Evolutionary conservation across 2,329 filamentous ascomycete species (phyloP).

Genomic region (Calonectria henricotiae): DNA sequence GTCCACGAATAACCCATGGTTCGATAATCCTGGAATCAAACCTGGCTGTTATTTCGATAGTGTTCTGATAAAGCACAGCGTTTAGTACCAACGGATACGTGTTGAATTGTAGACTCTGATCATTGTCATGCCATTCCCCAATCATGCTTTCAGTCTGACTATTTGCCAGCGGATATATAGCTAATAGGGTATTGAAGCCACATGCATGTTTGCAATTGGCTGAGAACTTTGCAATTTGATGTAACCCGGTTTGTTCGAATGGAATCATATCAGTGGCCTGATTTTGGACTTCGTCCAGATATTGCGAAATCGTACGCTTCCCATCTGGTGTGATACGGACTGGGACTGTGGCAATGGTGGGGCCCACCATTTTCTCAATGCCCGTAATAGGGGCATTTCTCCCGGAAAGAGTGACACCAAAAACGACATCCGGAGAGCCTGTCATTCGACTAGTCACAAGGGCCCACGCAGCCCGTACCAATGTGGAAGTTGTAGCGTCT

Average conservation of each 20-base stretch:
- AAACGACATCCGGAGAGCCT: slow-evolving; percentile 44
- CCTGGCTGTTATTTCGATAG: background rate
- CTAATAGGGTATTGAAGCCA: slow-evolving; percentile 35
- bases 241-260: slow-evolving; percentile 37
- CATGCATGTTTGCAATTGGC: background rate
- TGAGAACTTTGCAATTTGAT: slow-evolving; percentile 24
- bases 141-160: background rate
- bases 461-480: slow-evolving; percentile 53
- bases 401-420: slow-evolving; percentile 48
- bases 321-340: slow-evolving; percentile 51
- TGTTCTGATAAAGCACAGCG: background rate
- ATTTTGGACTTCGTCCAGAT: slow-evolving; percentile 56
- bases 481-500: slow-evolving; percentile 30
- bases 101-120: slow-evolving; percentile 3
- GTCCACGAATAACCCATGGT: background rate
- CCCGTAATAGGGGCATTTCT: slow-evolving; percentile 46
- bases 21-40: slow-evolving; percentile 28
- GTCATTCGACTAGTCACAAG: slow-evolving; percentile 44
- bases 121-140: background rate
- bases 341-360: slow-evolving; percentile 37
- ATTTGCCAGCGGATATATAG: background rate
- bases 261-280: slow-evolving; percentile 37
- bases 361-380: slow-evolving; percentile 47
- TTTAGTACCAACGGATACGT: slow-evolving; percentile 25
- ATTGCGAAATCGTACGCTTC: slow-evolving; percentile 54